These are phyloP conservation scores for Choanephora cucurbitarum DNA, from an alignment of 371 early-diverging fungal species.

Conservation along the genomic window DNA sequence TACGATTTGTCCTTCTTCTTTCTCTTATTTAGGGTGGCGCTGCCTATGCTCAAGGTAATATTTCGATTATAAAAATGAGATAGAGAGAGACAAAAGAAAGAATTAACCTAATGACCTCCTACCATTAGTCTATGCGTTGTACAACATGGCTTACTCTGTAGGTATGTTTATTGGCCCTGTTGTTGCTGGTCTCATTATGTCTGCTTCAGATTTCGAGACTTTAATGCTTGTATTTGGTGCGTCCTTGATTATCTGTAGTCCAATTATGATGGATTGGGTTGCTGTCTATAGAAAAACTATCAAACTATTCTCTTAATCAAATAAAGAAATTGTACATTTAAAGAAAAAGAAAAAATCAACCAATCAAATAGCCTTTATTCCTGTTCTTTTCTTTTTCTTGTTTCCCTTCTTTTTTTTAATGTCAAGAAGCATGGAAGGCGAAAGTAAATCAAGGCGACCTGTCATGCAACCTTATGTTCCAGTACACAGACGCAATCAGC, in stretches of 20 bases:
- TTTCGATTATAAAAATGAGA: too few relatives aligned
- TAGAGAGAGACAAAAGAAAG: not conserved
- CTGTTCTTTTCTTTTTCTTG: too few relatives aligned
- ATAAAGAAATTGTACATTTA: too few relatives aligned
- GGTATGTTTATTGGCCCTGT: slow-evolving; percentile 66
- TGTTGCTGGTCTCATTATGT: slow-evolving; percentile 52
- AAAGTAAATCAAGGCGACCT: slow-evolving; percentile 6
- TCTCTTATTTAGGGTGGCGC: slow-evolving; percentile 38
- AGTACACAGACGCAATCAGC: slow-evolving; percentile 21
- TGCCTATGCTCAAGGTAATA: slow-evolving; percentile 57
- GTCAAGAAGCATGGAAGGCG: not conserved
- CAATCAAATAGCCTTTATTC: too few relatives aligned
- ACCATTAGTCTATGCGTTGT: slow-evolving; percentile 50
- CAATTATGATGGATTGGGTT: slow-evolving; percentile 47
- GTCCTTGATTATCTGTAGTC: slow-evolving; percentile 35
- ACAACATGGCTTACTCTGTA: slow-evolving; percentile 58
- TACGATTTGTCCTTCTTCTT: too few relatives aligned
- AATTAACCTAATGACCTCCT: not conserved
- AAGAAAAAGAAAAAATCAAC: too few relatives aligned
- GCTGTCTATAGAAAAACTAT: slow-evolving; percentile 16
- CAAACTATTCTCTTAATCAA: slow-evolving; percentile 1
- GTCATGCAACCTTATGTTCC: slow-evolving; percentile 29
- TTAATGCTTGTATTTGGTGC: slow-evolving; percentile 41
- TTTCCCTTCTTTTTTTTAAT: too few relatives aligned
- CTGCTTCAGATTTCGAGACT: slow-evolving; percentile 32